These are phyloP conservation scores for Fraxinus angustifolia DNA, from an alignment of 305 asterid species.

Conservation along the genomic window DNA sequence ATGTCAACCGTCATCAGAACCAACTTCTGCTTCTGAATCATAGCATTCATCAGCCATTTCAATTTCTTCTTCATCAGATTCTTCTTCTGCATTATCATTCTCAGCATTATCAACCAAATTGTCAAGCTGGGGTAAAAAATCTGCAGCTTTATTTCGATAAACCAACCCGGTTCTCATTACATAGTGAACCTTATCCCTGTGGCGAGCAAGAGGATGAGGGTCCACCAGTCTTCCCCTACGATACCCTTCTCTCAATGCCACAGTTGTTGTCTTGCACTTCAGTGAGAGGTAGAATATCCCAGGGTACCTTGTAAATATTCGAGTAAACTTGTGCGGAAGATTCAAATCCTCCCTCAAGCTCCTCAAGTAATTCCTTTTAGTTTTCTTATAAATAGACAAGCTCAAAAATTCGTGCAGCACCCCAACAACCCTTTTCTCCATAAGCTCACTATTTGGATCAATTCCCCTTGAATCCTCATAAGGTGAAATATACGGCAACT, in stretches of 20 bases:
- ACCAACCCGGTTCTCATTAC: constrained; percentile 82
- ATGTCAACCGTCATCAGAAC: constrained; percentile 42
- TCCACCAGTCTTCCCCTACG: constrained; percentile 64
- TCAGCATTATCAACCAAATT: constrained; percentile 35
- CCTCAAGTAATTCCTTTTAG: constrained; percentile 86
- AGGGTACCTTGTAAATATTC: constrained; percentile 86
- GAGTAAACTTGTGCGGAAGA: constrained; percentile 84
- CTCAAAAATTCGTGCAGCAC: constrained; percentile 77
- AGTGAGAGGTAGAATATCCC: constrained; percentile 82
- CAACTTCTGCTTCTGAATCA: constrained; percentile 47
- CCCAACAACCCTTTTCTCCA: constrained; percentile 96
- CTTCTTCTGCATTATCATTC: constrained; percentile 30
- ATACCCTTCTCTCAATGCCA: constrained; percentile 83
- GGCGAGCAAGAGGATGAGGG: constrained; percentile 54
- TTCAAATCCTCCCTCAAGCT: constrained; percentile 71
- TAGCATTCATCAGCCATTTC: constrained; percentile 42
- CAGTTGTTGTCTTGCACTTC: constrained; percentile 89
- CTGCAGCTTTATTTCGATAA: constrained; percentile 62
- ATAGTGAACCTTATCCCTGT: constrained; percentile 62
- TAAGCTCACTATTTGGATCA: constrained; percentile 77
- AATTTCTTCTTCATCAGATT: constrained; percentile 50
- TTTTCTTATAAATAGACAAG: constrained; percentile 81
- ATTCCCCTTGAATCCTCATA: constrained; percentile 78
- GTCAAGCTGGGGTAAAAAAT: constrained; percentile 47
- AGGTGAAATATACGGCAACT: constrained; percentile 89